Percentiles rank a stretch among this genome's conserved stretches.
phyloP scores from a whole-genome alignment of 805 yeast genomes.

The Barnettozyma sp. region DNA sequence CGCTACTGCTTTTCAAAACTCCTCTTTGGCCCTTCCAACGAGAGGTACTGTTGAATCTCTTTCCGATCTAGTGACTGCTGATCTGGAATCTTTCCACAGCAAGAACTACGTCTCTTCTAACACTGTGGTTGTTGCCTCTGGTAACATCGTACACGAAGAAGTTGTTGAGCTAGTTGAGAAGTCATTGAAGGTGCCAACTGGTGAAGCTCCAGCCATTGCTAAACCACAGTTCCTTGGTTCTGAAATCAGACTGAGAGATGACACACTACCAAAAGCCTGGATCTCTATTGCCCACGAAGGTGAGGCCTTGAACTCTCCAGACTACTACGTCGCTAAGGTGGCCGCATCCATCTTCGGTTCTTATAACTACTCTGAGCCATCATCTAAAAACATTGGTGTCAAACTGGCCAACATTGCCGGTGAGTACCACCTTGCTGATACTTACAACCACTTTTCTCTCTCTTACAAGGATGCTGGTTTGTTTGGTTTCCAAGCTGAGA shows the following conservation, averaged over 20 bases:
- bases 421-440: conserved; percentile 68
- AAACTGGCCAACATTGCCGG: conserved; percentile 62
- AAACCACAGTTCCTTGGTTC: conserved; percentile 74
- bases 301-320: conserved; percentile 56
- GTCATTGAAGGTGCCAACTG: conserved; percentile 41
- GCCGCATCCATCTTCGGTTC: conserved; percentile 60
- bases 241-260: conserved; percentile 84
- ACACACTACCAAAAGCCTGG: conserved; percentile 76
- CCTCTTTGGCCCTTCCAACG: conserved; percentile 70
- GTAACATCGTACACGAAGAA: conserved; percentile 64
- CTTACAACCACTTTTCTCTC: conserved; percentile 62
- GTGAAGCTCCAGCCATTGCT: conserved; percentile 41
- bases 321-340: conserved; percentile 65
- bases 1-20: conserved; percentile 82
- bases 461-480: conserved; percentile 74
- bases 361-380: conserved; percentile 47
- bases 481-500: conserved; percentile 74
- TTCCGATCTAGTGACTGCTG: conserved; percentile 48
- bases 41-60: conserved; percentile 68
- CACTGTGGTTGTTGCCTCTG: conserved; percentile 62
- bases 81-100: conserved; percentile 48
- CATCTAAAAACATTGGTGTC: conserved; percentile 54
- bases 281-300: conserved; percentile 70
- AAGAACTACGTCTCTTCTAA: conserved; percentile 56
- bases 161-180: conserved; percentile 60